Evolutionary conservation across 1,284 basidiomycete species (phyloP), one percentile per base, ranked within the genome.

Genomic region (Sporisorium exsertum): DNA sequence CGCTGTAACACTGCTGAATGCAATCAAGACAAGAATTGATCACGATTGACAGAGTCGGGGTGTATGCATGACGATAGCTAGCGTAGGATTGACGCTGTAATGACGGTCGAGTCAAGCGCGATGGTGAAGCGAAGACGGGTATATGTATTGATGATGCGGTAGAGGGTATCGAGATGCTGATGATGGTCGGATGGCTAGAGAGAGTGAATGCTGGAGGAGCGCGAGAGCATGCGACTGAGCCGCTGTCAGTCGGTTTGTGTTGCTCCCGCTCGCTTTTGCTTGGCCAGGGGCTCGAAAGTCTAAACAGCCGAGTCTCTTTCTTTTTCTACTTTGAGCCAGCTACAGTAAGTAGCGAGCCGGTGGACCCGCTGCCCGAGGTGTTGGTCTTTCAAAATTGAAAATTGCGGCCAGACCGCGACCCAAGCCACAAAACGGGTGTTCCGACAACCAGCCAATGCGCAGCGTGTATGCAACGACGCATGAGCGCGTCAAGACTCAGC

Each of bases 141-240:
- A 13, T 58, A 7, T 10, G 56, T 5, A 37, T 47, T 32, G 24
- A 26, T 51, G 57, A 42, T 51, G 57, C 13, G 37, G 24, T 33
- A 15, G 33, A 10, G 24, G 57, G 57, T 58, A 50, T 49, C 47
- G 49, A 32, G 33, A 40, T 58, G 56, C 45, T 47, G 47, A 18
- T 22, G 47, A 24, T 49, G 33, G 22, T 33, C 13, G 12, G 18
- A 24, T 9, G 40, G 35, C 35, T 37, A 20, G 20, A 35, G 15
- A 12, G 43, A 10, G 27, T 4, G 43, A 29, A 35, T 16, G 29
- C 27, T 27, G 20, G 15, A 24, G 16, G 40, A 27, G 15, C 1
- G n/a, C 5, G n/a, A 35, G 50, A 29, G n/a, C 49, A 50, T 32
- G 20, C 49, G 26, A 50, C 49, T 50, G 27, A 50, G 49, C 49